These are phyloP conservation scores for Tuber borchii DNA, from an alignment of 495 filamentous ascomycete species.

Conservation along the genomic window DNA sequence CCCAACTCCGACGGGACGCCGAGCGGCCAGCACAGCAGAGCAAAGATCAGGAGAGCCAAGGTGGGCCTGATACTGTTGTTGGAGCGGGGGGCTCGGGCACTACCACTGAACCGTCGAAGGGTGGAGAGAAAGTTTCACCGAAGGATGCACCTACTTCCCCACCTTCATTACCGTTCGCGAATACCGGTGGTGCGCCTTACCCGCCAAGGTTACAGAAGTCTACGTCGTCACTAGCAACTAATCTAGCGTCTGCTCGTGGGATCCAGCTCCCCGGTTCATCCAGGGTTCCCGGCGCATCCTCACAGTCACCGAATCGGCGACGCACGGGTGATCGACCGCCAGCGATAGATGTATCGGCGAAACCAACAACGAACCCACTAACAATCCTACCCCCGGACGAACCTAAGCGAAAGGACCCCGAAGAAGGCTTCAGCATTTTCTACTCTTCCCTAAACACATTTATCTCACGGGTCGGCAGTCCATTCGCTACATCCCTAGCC, in stretches of 20 bases:
- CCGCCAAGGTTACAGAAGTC: slow-evolving; percentile 53
- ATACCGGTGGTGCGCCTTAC: slow-evolving; percentile 50
- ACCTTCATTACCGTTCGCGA: slow-evolving; percentile 44
- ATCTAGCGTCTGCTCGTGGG: slow-evolving; percentile 79
- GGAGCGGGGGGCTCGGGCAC: slow-evolving; percentile 15
- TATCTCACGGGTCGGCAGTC: slow-evolving; percentile 54
- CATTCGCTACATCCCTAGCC: slow-evolving; percentile 78
- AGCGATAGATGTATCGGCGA: slow-evolving; percentile 21
- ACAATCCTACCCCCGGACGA: slow-evolving; percentile 36
- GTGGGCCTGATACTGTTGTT: slow-evolving; percentile 21
- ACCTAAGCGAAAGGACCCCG: slow-evolving; percentile 43
- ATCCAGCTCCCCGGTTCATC: slow-evolving; percentile 63
- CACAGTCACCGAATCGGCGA: slow-evolving; percentile 42
- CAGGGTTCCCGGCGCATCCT: slow-evolving; percentile 61
- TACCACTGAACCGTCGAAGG: slow-evolving; percentile 6
- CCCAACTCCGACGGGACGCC: slow-evolving; percentile 26
- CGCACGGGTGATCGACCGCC: slow-evolving; percentile 22
- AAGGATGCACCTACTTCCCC: slow-evolving; percentile 26
- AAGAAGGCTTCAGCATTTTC: slow-evolving; percentile 80
- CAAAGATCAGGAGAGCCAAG: slow-evolving; percentile 23
- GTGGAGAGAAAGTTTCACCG: slow-evolving; percentile 13
- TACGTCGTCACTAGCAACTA: slow-evolving; percentile 82
- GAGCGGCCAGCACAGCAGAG: slow-evolving; percentile 24
- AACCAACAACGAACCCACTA: slow-evolving; percentile 25
- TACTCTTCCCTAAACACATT: slow-evolving; percentile 81